A percentile compares a stretch with the other conserved stretches of the same genome.
These are phyloP conservation scores for Saturnispora halmiae DNA, from an alignment of 805 yeast species.

Conservation along the genomic window DNA sequence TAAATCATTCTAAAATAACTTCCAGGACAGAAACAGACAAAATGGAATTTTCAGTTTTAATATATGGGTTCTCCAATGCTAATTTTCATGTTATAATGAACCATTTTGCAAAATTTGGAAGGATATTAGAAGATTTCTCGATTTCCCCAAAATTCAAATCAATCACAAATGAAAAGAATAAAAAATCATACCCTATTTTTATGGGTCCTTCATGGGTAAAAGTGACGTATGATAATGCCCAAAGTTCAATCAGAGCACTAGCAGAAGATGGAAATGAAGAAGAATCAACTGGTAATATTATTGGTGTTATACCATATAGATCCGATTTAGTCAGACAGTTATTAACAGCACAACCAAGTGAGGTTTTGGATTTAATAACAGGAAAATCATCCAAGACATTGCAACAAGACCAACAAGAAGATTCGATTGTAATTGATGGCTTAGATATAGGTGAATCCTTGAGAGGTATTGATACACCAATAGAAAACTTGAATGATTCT, in stretches of 20 bases:
- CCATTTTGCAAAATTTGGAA: slow-evolving; percentile 14
- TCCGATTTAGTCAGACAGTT: slow-evolving; percentile 53
- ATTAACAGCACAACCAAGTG: slow-evolving; percentile 28
- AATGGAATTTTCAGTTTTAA: slow-evolving; percentile 60
- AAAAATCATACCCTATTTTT: slow-evolving; percentile 47
- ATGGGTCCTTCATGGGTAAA: slow-evolving; percentile 91
- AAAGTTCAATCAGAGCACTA: slow-evolving; percentile 74
- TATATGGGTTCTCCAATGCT: slow-evolving; percentile 32
- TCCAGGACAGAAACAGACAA: no score
- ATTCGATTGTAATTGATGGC: slow-evolving; percentile 6
- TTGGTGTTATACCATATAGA: slow-evolving; percentile 65
- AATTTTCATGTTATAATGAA: slow-evolving; percentile 2
- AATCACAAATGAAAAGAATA: not conserved
- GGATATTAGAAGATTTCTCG: slow-evolving; percentile 13
- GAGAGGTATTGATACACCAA: slow-evolving; percentile 9
- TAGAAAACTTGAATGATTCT: not conserved
- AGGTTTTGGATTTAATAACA: slow-evolving; percentile 23
- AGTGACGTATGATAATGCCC: slow-evolving; percentile 66
- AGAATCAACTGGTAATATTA: slow-evolving; percentile 39
- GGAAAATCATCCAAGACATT: not conserved
- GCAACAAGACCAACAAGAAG: not conserved
- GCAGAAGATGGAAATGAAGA: slow-evolving; percentile 71
- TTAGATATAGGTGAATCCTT: slow-evolving; percentile 13
- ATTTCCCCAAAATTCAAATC: not conserved
- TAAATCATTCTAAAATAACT: no score